Conservation (phyloP, 805 yeast species). For the Hanseniaspora mollemarum region DNA sequence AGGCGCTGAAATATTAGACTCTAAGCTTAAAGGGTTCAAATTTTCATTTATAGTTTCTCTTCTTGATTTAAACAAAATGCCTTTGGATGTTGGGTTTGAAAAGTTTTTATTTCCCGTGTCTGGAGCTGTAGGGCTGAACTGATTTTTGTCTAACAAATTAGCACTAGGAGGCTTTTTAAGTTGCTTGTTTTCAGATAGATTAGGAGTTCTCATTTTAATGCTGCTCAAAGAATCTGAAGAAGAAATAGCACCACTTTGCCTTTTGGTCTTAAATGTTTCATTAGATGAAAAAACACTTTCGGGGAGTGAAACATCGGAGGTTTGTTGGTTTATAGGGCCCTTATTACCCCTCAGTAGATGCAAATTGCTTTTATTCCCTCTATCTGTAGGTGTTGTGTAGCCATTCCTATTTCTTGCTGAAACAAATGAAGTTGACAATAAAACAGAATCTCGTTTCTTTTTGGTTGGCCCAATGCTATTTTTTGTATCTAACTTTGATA, state of each 20-base stretch:
- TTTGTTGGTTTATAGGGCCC: background rate
- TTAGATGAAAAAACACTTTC: background rate
- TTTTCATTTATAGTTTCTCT: background rate
- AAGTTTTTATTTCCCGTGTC: background rate
- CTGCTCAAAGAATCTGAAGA: background rate
- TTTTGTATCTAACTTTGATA: background rate
- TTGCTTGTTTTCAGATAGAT: background rate
- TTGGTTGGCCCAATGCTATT: background rate
- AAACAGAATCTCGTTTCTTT: slow-evolving; percentile 18
- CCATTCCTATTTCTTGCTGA: slow-evolving; percentile 23
- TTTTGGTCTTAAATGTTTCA: background rate
- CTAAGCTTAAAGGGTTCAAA: background rate
- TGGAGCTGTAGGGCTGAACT: background rate
- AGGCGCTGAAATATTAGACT: background rate
- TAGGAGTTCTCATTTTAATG: background rate
- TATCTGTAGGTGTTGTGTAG: background rate
- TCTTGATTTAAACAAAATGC: slow-evolving; percentile 3
- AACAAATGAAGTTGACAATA: slow-evolving; percentile 29
- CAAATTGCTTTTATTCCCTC: background rate
- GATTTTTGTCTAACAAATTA: background rate
- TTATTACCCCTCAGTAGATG: background rate
- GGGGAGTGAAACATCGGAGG: background rate
- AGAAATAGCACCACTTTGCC: background rate
- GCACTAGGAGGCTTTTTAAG: background rate
- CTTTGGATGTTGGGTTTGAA: background rate